phyloP scores from a whole-genome alignment of 192 early-diverging fungal genomes.

The Paraglomus brasilianum region DNA sequence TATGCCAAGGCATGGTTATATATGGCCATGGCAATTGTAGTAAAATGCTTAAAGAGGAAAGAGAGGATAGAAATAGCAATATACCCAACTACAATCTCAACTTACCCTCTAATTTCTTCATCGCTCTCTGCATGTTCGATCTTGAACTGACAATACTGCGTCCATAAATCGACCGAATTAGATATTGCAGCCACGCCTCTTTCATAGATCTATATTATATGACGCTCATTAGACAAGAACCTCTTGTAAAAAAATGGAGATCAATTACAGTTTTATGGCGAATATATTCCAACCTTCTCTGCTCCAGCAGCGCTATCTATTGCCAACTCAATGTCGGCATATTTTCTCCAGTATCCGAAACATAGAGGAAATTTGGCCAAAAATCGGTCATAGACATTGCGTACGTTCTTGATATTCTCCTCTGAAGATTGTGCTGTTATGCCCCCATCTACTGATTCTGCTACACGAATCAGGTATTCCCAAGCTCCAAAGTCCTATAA shows the following conservation, averaged over 20 bases:
- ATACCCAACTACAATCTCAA: conserved; percentile 26
- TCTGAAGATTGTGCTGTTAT: conserved; percentile 47
- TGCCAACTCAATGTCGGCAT: conserved; percentile 59
- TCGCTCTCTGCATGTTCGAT: conserved; percentile 57
- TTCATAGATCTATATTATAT: conserved; percentile 59
- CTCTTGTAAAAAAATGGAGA: conserved; percentile 9
- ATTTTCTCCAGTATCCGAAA: conserved; percentile 83
- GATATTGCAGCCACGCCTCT: conserved; percentile 64
- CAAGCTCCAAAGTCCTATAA: conserved; percentile 61
- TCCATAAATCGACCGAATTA: conserved; percentile 74
- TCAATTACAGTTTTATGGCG: background rate
- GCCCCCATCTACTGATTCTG: conserved; percentile 57
- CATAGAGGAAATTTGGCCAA: conserved; percentile 70
- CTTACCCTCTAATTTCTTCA: conserved; percentile 59
- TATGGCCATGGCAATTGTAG: too few species aligned
- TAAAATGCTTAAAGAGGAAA: too few species aligned
- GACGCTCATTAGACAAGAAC: background rate
- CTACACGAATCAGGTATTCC: conserved; percentile 63
- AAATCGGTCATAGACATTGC: conserved; percentile 63
- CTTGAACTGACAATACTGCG: conserved; percentile 66
- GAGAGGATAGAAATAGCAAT: background rate
- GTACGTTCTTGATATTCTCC: conserved; percentile 49
- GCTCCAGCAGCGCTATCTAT: conserved; percentile 59
- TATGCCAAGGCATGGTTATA: too few species aligned
- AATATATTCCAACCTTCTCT: conserved; percentile 49